Base-by-base conservation (phyloP, 176 grass and related monocot genomes). In the Thinopyrum elongatum region DNA sequence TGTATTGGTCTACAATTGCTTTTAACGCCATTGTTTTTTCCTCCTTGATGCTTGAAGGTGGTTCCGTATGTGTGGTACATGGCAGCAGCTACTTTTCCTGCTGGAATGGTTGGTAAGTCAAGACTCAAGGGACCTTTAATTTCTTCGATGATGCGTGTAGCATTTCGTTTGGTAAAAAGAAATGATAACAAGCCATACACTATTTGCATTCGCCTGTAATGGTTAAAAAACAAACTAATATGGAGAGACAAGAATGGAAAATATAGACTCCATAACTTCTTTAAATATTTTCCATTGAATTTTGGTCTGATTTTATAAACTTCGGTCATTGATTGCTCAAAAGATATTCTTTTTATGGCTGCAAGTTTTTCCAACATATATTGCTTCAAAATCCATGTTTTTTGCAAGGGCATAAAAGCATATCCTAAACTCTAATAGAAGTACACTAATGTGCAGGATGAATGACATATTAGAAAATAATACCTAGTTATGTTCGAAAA, bases 41-140 rank as follows among this genome's bases (percentile, higher is more conserved):
- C 17, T 53, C 2, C 59, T 74, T 80, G 62, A 84, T 83, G 36
- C 61, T 70, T 87, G 57, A 82, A 94, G 92, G 92, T 91, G 78
- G 85, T 94, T 66, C 92, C 92, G 12, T 94, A 57, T 80, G 92
- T 91, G 65, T 94, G 92, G 92, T 94, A 91, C 59, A 94, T 94
- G 92, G 92, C 92, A n/a, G 83, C 46, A 85, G 92, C 92, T 74
- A 94, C 92, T 55, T 49, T 94, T 82, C 92, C 92, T 79, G 92
- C 89, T 6, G 92, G 92, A 83, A 89, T 94, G 55, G 77, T 91
- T 57, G 92, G 92, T 91, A 84, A 77, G 89, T 91, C 30, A 22
- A 89, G 25, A 53, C 44, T 74, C 5, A 49, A 61, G 28, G 26
- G 14, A 16, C 30, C 36, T 47, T 76, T 7, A 5, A 39, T 77